phyloP scores from a whole-genome alignment of 176 grass and related monocot species.

The Coix lacrymajobi region DNA sequence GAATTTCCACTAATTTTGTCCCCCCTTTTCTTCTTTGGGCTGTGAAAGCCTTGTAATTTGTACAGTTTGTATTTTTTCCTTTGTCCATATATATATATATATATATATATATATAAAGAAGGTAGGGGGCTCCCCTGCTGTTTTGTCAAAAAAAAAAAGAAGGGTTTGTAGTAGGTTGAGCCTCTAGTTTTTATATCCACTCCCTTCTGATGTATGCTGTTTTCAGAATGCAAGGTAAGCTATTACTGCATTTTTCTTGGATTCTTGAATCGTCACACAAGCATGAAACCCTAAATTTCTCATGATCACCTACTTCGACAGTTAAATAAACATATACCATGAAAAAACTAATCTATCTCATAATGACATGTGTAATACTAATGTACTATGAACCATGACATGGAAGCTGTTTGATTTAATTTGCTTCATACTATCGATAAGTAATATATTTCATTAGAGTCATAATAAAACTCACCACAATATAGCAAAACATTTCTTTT shows the following conservation, averaged over 20 bases:
- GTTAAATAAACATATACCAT: not conserved
- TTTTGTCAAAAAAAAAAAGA: too few species aligned
- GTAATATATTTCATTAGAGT: not conserved
- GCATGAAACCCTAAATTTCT: not conserved
- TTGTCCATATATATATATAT: too few species aligned
- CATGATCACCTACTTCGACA: not conserved
- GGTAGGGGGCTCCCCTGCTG: too few species aligned
- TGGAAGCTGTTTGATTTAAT: not conserved
- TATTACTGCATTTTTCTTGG: not conserved
- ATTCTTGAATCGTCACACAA: not conserved
- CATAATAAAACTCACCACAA: conserved; percentile 26
- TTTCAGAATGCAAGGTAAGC: not conserved
- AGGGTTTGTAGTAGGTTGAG: not conserved
- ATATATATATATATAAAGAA: too few species aligned
- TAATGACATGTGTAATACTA: not conserved
- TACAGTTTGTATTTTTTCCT: too few species aligned
- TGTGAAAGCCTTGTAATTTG: too few species aligned
- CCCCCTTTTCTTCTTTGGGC: too few species aligned
- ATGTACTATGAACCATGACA: not conserved
- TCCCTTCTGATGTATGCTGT: not conserved
- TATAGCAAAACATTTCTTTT: conserved; percentile 13
- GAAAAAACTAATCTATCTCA: not conserved
- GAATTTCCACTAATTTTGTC: too few species aligned
- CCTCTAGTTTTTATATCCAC: not conserved
- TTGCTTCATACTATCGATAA: not conserved